phyloP scores from a whole-genome alignment of 2,329 filamentous ascomycete genomes.

The Apiospora arundinis region DNA sequence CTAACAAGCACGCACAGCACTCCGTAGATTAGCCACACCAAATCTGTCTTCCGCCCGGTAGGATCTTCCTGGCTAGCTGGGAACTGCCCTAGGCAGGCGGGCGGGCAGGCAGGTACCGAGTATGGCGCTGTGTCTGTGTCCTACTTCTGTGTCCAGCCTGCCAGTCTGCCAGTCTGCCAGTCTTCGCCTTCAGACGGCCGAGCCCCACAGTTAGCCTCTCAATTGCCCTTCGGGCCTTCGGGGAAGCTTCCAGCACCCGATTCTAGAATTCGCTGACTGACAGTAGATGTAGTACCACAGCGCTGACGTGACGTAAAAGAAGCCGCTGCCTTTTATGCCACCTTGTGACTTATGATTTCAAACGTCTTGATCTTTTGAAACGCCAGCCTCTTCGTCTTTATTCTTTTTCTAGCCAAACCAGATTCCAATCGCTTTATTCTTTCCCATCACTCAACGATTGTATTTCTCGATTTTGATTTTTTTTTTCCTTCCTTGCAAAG shows the following conservation, averaged over 20 bases:
- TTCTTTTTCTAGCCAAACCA: neutral
- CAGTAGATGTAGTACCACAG: no score
- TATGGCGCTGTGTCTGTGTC: no score
- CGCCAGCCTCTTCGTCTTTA: neutral
- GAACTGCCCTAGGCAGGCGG: no score
- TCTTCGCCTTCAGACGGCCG: neutral
- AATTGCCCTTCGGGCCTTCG: neutral
- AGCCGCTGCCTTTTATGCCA: constrained; percentile 14
- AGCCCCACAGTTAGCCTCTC: neutral
- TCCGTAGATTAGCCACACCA: no score
- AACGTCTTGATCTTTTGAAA: neutral
- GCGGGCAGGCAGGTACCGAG: no score
- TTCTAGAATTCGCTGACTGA: neutral
- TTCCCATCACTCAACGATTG: neutral
- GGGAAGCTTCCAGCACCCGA: constrained; percentile 8
- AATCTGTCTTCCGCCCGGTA: no score
- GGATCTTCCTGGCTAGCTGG: no score
- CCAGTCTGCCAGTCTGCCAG: no score
- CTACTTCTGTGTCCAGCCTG: no score
- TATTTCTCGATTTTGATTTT: neutral
- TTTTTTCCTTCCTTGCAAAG: neutral
- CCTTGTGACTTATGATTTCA: constrained; percentile 9
- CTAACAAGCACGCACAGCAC: neutral
- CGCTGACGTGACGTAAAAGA: constrained; percentile 17
- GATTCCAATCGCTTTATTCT: neutral